A percentile compares a stretch with the other conserved stretches of the same genome.
Conservation (phyloP, 805 yeast genomes). For the Suhomyces sp. region DNA sequence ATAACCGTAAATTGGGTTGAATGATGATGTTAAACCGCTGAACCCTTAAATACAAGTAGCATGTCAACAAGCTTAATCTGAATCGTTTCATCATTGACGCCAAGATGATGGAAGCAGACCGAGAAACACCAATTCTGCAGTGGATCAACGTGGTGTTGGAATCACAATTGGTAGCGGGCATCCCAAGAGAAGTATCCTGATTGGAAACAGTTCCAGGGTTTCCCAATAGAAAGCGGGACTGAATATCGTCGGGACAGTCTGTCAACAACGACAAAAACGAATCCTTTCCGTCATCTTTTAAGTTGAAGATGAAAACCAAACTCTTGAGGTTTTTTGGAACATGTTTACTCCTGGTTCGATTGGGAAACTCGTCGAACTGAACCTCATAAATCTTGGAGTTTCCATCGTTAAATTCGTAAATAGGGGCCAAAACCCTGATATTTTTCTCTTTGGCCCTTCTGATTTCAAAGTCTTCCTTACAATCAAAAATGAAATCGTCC, state of each 20-base stretch:
- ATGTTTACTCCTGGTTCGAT: constrained; percentile 4
- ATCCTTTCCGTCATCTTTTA: constrained; percentile 42
- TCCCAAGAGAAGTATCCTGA: too few species aligned
- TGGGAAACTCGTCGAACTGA: constrained; percentile 10
- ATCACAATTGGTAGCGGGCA: too few species aligned
- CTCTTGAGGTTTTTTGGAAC: constrained; percentile 9
- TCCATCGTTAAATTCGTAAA: constrained; percentile 20
- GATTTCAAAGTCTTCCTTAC: constrained; percentile 3
- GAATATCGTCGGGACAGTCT: constrained; percentile 30
- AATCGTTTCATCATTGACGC: constrained; percentile 39
- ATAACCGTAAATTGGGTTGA: constrained; percentile 40
- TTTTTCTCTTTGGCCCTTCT: constrained; percentile 2
- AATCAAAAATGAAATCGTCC: constrained; percentile 11
- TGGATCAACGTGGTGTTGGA: constrained; percentile 28
- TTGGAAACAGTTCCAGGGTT: constrained; percentile 13
- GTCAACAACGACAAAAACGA: constrained; percentile 28
- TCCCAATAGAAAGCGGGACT: constrained; percentile 24
- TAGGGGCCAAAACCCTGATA: constrained; percentile 12
- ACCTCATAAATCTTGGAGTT: constrained; percentile 20
- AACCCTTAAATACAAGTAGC: constrained; percentile 39
- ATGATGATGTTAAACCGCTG: constrained; percentile 41
- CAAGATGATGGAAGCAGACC: constrained; percentile 42
- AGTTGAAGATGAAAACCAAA: constrained; percentile 29
- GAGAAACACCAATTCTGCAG: constrained; percentile 43
- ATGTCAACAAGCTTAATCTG: constrained; percentile 28